Base-by-base conservation (phyloP, 352 stramenopile genomes). In the Phytophthora lateralis region DNA sequence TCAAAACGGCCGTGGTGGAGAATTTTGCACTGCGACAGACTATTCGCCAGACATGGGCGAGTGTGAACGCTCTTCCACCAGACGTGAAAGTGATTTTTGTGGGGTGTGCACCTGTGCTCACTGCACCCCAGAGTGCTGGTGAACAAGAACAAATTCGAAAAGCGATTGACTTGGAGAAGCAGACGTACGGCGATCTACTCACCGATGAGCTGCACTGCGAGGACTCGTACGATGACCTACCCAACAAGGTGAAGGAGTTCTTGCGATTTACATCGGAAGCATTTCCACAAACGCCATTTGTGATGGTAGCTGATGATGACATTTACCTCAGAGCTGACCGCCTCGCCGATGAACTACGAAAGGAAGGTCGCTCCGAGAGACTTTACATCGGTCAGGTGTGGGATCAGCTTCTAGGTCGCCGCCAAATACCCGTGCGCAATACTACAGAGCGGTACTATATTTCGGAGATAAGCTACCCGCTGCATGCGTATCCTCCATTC, bases 301-400 rank as follows among this genome's bases (percentile, higher is more conserved):
- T 85, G n/a, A 80, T 88, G 72, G 74, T 88, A 20, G 56, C 63
- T 9, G 78, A 88, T 45, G 76, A 88, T 38, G 77, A 87, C 42
- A 73, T 88, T 34, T 87, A 84, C 27, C 63, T 88, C 0, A 55
- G 70, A 37, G 51, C 68, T 3, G 60, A 75, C 30, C 21, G 15
- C 4, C 38, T 75, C 2, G 35, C 27, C 1, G 37, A 49, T 6
- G 21, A 60, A 3, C 29, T 75, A 3, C 39, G 30, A 15, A 37
- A 56, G 8, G 18, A 35, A 38, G 24, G 27, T 11, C 34, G 12
- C 6, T 8, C 27, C 17, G 29, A 47, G 10, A 39, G 34, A 12
- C n/a, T 62, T 9, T 71, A 71, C 14, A 49, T 68, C 9, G 63
- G 68, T 0, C 48, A 69, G 20, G 46, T 81, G 2, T 61, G 37